Evolutionary conservation across 495 filamentous ascomycete species (phyloP).

Genomic region (Penicillium canescens): DNA sequence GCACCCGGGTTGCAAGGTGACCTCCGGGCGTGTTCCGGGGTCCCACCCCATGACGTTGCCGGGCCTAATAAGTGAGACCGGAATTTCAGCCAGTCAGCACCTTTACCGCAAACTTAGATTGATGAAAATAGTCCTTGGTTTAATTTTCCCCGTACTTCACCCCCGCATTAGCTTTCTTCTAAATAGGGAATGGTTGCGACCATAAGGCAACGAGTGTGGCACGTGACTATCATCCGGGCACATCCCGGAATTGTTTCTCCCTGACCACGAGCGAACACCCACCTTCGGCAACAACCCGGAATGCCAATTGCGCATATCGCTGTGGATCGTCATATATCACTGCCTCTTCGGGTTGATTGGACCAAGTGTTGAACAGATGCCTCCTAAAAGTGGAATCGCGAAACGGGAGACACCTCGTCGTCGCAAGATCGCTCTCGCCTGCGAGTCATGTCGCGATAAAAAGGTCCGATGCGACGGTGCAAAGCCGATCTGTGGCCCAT

Average conservation of each 20-base stretch:
- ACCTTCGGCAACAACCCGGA: constrained; percentile 1
- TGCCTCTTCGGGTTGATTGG: not conserved
- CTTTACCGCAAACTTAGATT: too few species aligned
- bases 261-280: not conserved
- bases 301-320: not conserved
- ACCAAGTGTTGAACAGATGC: constrained; percentile 13
- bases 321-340: not conserved
- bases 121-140: not conserved
- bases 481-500: constrained; percentile 48
- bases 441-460: constrained; percentile 44
- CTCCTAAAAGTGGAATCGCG: constrained; percentile 9
- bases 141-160: not conserved
- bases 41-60: not conserved
- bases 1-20: constrained; percentile 9
- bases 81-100: not conserved
- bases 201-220: not conserved
- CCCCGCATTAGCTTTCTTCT: too few species aligned
- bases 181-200: too few species aligned
- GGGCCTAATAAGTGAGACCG: not conserved
- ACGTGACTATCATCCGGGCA: not conserved
- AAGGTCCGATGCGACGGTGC: constrained; percentile 44
- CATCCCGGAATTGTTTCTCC: not conserved
- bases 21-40: constrained; percentile 19
- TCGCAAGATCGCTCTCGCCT: constrained; percentile 32
- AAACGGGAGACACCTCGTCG: constrained; percentile 22